These are phyloP conservation scores for Lepidium didymum DNA, from an alignment of 345 rosid genomes.

Conservation along the genomic window DNA sequence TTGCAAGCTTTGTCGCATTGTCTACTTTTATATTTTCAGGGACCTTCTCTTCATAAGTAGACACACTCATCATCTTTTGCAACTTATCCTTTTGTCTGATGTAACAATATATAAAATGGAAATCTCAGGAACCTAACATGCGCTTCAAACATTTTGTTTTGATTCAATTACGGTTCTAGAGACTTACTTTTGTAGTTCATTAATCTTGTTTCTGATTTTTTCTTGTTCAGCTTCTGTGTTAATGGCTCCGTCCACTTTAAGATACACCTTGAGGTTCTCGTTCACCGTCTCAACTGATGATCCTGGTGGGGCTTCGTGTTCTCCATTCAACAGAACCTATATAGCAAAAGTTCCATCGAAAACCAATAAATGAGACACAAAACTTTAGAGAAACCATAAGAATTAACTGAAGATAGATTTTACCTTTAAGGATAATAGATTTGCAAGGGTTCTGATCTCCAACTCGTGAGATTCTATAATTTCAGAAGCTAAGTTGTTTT, in stretches of 20 bases:
- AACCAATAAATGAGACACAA: neutral
- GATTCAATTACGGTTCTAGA: neutral
- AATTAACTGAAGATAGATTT: neutral
- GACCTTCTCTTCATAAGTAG: constrained; percentile 75
- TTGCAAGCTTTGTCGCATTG: constrained; percentile 48
- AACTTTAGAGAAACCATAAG: neutral
- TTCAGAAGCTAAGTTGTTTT: constrained; percentile 44
- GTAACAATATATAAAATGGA: neutral
- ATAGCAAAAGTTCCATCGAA: neutral
- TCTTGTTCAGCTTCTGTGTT: constrained; percentile 56
- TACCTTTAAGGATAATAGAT: constrained; percentile 69
- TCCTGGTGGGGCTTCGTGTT: constrained; percentile 62
- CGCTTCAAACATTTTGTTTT: neutral
- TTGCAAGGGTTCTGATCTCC: constrained; percentile 82
- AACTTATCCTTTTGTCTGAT: constrained; percentile 78
- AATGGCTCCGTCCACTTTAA: constrained; percentile 60
- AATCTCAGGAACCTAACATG: neutral
- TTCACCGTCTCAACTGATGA: constrained; percentile 80
- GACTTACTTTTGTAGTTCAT: constrained; percentile 61
- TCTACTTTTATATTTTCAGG: constrained; percentile 58
- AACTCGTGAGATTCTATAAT: constrained; percentile 50
- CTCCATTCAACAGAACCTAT: constrained; percentile 62
- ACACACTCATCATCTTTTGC: constrained; percentile 51
- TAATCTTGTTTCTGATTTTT: constrained; percentile 62
- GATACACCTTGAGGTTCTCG: constrained; percentile 75